A percentile compares a stretch with the other conserved stretches of the same genome.
Conservation (phyloP, 805 yeast species). For the Kodamaea fukazawae region DNA sequence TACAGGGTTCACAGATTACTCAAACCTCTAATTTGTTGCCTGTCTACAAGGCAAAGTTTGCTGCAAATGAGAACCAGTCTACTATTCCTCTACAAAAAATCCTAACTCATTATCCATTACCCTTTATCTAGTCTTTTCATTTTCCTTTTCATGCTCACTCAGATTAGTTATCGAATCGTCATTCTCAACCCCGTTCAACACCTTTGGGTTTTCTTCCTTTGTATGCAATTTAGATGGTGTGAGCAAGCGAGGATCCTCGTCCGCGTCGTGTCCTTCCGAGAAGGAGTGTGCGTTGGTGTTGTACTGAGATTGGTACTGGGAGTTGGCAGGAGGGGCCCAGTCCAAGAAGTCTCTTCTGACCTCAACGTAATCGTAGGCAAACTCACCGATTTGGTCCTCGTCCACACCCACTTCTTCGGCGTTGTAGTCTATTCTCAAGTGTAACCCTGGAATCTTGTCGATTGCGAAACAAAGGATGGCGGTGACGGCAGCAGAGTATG, state of each 20-base stretch:
- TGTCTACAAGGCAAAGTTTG: too few relatives aligned
- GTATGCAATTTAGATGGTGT: background rate
- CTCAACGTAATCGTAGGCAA: conserved; percentile 98
- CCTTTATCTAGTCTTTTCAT: background rate
- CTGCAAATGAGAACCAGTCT: too few relatives aligned
- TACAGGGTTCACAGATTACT: too few relatives aligned
- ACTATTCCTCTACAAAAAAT: too few relatives aligned
- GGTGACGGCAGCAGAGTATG: conserved; percentile 75
- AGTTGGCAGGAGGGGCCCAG: conserved; percentile 30
- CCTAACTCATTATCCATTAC: background rate
- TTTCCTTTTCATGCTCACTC: conserved; percentile 7
- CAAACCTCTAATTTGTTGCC: too few relatives aligned
- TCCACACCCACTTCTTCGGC: conserved; percentile 91
- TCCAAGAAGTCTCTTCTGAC: conserved; percentile 86
- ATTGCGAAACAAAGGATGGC: conserved; percentile 70
- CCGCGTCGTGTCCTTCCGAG: conserved; percentile 1
- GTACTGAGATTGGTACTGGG: conserved; percentile 5
- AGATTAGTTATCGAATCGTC: conserved; percentile 6
- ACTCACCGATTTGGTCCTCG: conserved; percentile 96
- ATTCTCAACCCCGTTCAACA: conserved; percentile 6
- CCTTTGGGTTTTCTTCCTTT: conserved; percentile 1
- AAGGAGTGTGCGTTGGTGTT: conserved; percentile 8
- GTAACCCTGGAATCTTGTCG: conserved; percentile 76
- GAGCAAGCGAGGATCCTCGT: background rate
- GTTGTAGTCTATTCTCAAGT: conserved; percentile 75